These are phyloP conservation scores for Amoeboradix gromovi DNA, from an alignment of 371 early-diverging fungal species.

Conservation along the genomic window DNA sequence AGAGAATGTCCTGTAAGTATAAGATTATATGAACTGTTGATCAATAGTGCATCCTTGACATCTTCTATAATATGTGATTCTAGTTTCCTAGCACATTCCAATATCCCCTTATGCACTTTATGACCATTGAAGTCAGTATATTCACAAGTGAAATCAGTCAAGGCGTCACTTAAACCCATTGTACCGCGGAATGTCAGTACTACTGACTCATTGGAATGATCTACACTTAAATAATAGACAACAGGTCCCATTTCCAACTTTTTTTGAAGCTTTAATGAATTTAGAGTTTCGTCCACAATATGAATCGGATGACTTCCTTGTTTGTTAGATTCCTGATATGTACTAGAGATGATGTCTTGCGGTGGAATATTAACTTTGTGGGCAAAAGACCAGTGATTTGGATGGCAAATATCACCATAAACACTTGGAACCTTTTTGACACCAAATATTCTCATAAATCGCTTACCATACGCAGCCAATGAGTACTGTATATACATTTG, in stretches of 20 bases:
- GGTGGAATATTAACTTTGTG: conserved; percentile 31
- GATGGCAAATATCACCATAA: conserved; percentile 14
- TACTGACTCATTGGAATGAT: conserved; percentile 35
- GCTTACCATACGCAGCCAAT: conserved; percentile 43
- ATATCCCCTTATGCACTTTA: conserved; percentile 14
- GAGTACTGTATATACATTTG: conserved; percentile 22
- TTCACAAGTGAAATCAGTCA: conserved; percentile 54
- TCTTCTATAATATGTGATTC: conserved; percentile 6
- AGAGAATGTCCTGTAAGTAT: conserved; percentile 31
- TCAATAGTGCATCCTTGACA: conserved; percentile 9
- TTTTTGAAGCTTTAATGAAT: conserved; percentile 7
- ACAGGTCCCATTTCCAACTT: conserved; percentile 32
- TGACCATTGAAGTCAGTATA: conserved; percentile 29
- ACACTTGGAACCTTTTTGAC: conserved; percentile 26
- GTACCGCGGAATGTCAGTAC: conserved; percentile 70
- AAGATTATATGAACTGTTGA: conserved; percentile 11
- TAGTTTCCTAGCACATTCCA: background rate
- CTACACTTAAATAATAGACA: conserved; percentile 52
- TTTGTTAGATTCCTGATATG: conserved; percentile 18
- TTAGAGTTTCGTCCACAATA: conserved; percentile 3
- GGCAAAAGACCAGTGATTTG: conserved; percentile 37
- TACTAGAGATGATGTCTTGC: conserved; percentile 29
- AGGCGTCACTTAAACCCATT: conserved; percentile 45
- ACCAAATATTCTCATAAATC: conserved; percentile 49
- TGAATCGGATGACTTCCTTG: conserved; percentile 11